Percentiles rank a stretch among this genome's conserved stretches.
These are phyloP conservation scores for Magnolia changhungtana DNA, from an alignment of 164 flowering plant species.

Conservation along the genomic window DNA sequence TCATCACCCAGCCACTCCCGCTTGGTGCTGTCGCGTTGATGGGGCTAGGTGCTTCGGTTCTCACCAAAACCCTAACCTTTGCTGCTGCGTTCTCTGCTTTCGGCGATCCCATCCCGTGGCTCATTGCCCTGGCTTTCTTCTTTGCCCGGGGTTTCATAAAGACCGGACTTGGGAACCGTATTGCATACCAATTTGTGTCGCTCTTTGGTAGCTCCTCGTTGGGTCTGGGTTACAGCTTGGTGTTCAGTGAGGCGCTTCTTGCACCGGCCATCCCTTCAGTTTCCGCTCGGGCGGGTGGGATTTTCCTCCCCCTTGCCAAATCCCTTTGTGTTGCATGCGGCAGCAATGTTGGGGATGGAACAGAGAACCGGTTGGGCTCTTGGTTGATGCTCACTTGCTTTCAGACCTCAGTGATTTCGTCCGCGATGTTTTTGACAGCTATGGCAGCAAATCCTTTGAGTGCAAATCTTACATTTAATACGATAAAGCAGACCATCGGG, in stretches of 20 bases:
- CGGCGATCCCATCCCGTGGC: conserved; percentile 95
- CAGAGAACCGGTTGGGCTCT: conserved; percentile 66
- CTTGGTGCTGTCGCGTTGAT: conserved; percentile 89
- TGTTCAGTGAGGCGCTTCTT: conserved; percentile 78
- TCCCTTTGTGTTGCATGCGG: conserved; percentile 88
- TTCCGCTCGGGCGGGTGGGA: conserved; percentile 88
- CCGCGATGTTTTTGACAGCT: conserved; percentile 87
- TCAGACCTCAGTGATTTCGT: conserved; percentile 83
- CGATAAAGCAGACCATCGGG: conserved; percentile 66
- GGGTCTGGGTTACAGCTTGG: conserved; percentile 84
- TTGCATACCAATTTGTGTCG: conserved; percentile 81
- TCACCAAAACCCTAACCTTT: conserved; percentile 84
- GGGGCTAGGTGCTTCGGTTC: conserved; percentile 83
- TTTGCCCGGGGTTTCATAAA: conserved; percentile 90
- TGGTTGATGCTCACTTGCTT: conserved; percentile 95
- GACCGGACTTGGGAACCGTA: conserved; percentile 84
- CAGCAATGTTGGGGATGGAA: conserved; percentile 83
- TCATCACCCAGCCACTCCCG: conserved; percentile 87
- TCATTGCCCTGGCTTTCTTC: conserved; percentile 91
- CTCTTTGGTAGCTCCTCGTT: conserved; percentile 71
- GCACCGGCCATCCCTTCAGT: conserved; percentile 93
- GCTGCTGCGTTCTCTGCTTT: conserved; percentile 91
- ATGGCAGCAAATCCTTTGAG: conserved; percentile 96
- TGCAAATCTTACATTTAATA: conserved; percentile 57
- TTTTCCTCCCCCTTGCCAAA: conserved; percentile 77